These are phyloP conservation scores for Cyberlindnera xylosilytica DNA, from an alignment of 805 yeast species.

Conservation along the genomic window DNA sequence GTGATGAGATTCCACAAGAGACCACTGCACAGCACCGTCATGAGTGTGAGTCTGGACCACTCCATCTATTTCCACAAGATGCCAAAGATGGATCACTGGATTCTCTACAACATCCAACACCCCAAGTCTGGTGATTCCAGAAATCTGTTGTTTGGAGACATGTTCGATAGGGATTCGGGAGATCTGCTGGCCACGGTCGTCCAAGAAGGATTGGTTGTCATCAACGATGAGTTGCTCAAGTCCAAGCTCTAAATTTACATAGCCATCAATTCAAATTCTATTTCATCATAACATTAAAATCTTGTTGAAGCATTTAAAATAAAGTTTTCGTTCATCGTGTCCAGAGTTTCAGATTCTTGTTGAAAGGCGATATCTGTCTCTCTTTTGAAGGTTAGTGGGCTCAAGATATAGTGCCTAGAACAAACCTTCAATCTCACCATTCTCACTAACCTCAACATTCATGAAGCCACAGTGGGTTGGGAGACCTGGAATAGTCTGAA, in stretches of 20 bases:
- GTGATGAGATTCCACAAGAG: slow-evolving; percentile 49
- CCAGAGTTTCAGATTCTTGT: neutral
- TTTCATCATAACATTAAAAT: neutral
- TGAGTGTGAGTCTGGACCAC: slow-evolving; percentile 65
- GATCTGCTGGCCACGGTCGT: slow-evolving; percentile 55
- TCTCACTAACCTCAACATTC: slow-evolving; percentile 79
- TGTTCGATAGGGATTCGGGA: slow-evolving; percentile 37
- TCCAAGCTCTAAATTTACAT: slow-evolving; percentile 2
- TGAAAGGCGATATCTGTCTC: too few species aligned
- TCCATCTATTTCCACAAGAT: slow-evolving; percentile 60
- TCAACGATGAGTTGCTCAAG: slow-evolving; percentile 18
- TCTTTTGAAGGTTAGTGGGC: too few species aligned
- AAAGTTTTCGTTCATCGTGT: neutral
- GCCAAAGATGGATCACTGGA: slow-evolving; percentile 48
- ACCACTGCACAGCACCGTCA: slow-evolving; percentile 42
- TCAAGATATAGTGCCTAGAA: slow-evolving; percentile 36
- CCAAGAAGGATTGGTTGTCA: slow-evolving; percentile 58
- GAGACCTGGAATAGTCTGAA: slow-evolving; percentile 82
- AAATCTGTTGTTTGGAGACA: slow-evolving; percentile 55
- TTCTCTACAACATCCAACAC: slow-evolving; percentile 45
- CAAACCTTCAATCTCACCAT: slow-evolving; percentile 81
- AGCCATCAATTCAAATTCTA: neutral
- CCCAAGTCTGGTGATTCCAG: slow-evolving; percentile 50
- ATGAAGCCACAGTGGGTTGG: slow-evolving; percentile 84
- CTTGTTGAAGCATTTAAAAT: neutral